Base-by-base conservation (phyloP, 2,329 filamentous ascomycete genomes). In the Lachnellula hyalina region DNA sequence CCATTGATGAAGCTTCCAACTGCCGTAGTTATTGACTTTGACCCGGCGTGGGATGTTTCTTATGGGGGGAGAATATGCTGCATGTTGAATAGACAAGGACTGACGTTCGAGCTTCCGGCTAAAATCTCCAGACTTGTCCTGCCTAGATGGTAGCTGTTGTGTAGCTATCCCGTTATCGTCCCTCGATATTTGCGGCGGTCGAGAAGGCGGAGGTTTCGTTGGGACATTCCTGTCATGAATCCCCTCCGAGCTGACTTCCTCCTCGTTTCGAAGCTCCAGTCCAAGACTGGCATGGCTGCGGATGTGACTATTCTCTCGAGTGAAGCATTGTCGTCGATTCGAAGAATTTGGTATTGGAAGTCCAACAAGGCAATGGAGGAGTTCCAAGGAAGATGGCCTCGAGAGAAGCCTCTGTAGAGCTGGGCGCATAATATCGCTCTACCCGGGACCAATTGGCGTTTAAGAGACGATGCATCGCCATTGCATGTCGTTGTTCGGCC, bases 351-450 rank as follows among this genome's bases (percentile, higher is more conserved):
- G n/a, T 17, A 19, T 12, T 25, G 56, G 55, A 15, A 34, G 49
- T 44, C 51, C 57, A n/a, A 64, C 48, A 14, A 67, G 45, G 47
- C 52, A 59, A 54, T 55, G 54, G 34, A 67, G 56, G 17, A 67
- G 51, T 25, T 67, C 58, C 40, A 67, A 55, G 41, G 64, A 63
- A 38, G 63, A 59, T 44, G 65, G 64, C 60, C 67, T 64, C 52
- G 53, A 53, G 50, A 69, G 62, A 40, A 68, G 63, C 55, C 62
- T 63, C 52, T 65, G 62, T 38, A 68, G 52, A 23, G 64, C 65
- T 49, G 63, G 62, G 28, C 61, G 61, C 65, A 68, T 68, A 15
- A 28, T 64, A 46, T 36, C 6, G 21, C 47, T 51, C 50, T 54
- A 56, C 42, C 14, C 23, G 34, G 15, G 44, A 45, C 54, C 59